Evolutionary conservation across 371 early-diverging fungal species (phyloP), one percentile per base, ranked within the genome.

Genomic region (Fennellomyces sp.): DNA sequence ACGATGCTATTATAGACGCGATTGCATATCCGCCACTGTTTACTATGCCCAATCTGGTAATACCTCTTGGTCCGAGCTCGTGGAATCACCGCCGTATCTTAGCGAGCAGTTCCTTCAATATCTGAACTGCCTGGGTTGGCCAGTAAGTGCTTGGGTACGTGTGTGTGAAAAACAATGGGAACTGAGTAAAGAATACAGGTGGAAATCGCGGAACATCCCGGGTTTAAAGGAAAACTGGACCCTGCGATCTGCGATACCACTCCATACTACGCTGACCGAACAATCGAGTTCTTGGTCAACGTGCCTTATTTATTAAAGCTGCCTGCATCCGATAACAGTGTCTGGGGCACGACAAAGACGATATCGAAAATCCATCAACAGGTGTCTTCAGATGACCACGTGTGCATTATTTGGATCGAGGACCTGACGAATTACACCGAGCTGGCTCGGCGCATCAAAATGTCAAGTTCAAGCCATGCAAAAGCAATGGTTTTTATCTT

Each of bases 251-350:
- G 90, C 55, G 70, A 78, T 11, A 84, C 86, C 1, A 78, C 86
- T 0, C 86, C 90, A 0, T 93, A 93, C 66, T 93, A 84, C 69
- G 86, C 91, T 0, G 86, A 87, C 55, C 72, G 89, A 12, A 84
- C 68, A 3, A 72, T 79, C 5, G 92, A 93, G 57, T 83, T 90
- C 47, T 64, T 92, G n/a, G 90, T 91, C 48, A 84, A 90, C 63
- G 78, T 80, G 0, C 94, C 94, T 15, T 86, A 84, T 54, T 57
- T 85, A 50, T 66, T 87, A 29, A 70, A 77, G 13, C 13, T 35
- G 25, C 62, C 69, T 19, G 26, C 63, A 19, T 15, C 48, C 2
- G 63, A 59, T 28, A 50, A 63, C 17, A 25, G 50, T 26, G 48
- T 45, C 13, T 58, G 64, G 58, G 68, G 63, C 5, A 42, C 49